Percentiles rank a stretch among this genome's conserved stretches.
These are phyloP conservation scores for Candida tammaniensis DNA, from an alignment of 805 yeast species.

Conservation along the genomic window DNA sequence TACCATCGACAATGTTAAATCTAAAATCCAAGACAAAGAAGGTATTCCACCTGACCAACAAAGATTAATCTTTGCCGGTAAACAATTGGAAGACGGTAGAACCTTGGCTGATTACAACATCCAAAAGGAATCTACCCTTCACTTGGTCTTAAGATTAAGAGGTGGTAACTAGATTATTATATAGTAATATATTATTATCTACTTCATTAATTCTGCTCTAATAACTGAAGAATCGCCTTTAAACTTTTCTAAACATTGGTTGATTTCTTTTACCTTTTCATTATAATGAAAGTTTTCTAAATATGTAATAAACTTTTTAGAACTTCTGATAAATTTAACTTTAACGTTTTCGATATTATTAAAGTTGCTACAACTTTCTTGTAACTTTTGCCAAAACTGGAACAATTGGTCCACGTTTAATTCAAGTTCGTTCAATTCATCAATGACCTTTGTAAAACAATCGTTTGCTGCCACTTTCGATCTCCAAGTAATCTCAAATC, in stretches of 20 bases:
- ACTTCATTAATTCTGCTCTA: slow-evolving; percentile 24
- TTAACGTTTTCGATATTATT: slow-evolving; percentile 59
- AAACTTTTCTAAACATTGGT: slow-evolving; percentile 14
- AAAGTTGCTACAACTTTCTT: slow-evolving; percentile 27
- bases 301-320: slow-evolving; percentile 18
- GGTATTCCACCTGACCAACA: slow-evolving; percentile 98
- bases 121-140: slow-evolving; percentile 94
- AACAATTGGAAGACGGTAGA: slow-evolving; percentile 95
- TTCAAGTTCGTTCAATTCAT: slow-evolving; percentile 11
- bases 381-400: slow-evolving; percentile 21
- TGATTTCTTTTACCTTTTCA: slow-evolving; percentile 14
- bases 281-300: slow-evolving; percentile 14
- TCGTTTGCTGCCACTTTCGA: slow-evolving; percentile 49
- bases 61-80: slow-evolving; percentile 96
- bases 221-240: slow-evolving; percentile 45
- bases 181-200: not conserved
- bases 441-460: slow-evolving; percentile 23
- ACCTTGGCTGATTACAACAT: slow-evolving; percentile 96
- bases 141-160: slow-evolving; percentile 94
- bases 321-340: slow-evolving; percentile 42
- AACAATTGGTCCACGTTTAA: slow-evolving; percentile 18
- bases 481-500: slow-evolving; percentile 56
- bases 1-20: slow-evolving; percentile 94
- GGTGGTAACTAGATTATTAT: slow-evolving; percentile 58
- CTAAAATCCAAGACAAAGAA: slow-evolving; percentile 95